Base-by-base conservation (phyloP, 2,329 filamentous ascomycete genomes). In the Pestalotiopsis sp. region DNA sequence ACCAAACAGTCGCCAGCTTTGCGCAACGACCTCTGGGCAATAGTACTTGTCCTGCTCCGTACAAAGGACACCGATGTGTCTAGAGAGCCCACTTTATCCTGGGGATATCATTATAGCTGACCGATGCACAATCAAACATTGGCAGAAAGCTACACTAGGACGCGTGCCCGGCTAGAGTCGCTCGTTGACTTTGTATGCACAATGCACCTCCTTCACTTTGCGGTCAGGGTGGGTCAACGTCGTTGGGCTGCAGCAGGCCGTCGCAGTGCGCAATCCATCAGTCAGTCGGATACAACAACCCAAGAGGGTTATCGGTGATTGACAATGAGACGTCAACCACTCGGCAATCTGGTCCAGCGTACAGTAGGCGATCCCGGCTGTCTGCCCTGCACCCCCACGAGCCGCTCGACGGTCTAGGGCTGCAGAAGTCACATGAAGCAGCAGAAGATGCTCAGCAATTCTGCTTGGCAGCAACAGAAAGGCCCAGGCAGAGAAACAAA, bases 301-400 rank as follows among this genome's bases (percentile, higher is more conserved):
- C 23, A 38, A 55, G 17, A 55, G 25, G 38, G 27, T 5, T 23
- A 13, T 31, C 41, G 38, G 14, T 17, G 45, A 57, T 65, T 57
- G 31, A 57, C 41, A 11, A 31, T 57, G 14, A 36, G 63, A 57
- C 27, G 17, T 17, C n/a, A 31, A 45, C 63, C 11, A 20, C 17
- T 65, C 63, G 63, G 63, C 63, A 65, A 65, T 65, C 63, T 65
- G 63, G 27, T n/a, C 20, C 11, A 62, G 1, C 36, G 27, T 27
- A 36, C 31, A 27, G 31, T 41, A 20, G 31, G 14, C 25, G 59
- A 12, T 39, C 13, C 27, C n/a, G 59, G 57, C 27, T 59, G 23
- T 59, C 23, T 27, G 25, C 14, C 27, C 27, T 17, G 14, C 45
- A n/a, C 45, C 7, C 45, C 14, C 45, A 52, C 45, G 45, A 52